phyloP scores from a whole-genome alignment of 352 stramenopile species.

The Globisporangium sylvaticum region DNA sequence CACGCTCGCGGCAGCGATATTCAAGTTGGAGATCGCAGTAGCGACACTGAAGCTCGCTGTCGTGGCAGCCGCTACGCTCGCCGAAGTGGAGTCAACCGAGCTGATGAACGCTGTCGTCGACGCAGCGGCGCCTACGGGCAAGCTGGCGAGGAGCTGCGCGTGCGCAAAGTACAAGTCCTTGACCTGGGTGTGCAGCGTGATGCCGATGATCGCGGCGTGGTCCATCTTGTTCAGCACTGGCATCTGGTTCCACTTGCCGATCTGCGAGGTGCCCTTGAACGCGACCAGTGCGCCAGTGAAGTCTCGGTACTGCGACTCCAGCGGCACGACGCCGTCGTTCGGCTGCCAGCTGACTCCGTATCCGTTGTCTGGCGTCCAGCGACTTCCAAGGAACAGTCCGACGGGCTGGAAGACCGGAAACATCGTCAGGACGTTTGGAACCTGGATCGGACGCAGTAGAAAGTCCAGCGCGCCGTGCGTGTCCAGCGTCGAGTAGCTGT shows the following conservation, averaged over 20 bases:
- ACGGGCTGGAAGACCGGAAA: slow-evolving; percentile 17
- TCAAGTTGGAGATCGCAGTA: background rate
- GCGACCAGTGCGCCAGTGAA: slow-evolving; percentile 7
- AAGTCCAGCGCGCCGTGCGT: slow-evolving; percentile 20
- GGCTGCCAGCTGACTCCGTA: slow-evolving; percentile 26
- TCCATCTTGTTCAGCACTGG: slow-evolving; percentile 19
- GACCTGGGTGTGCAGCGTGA: slow-evolving; percentile 24
- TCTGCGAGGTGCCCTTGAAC: slow-evolving; percentile 11
- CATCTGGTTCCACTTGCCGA: slow-evolving; percentile 27
- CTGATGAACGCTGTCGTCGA: background rate
- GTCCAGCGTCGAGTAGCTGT: slow-evolving; percentile 26
- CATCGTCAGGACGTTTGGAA: slow-evolving; percentile 26
- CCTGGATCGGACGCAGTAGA: slow-evolving; percentile 20
- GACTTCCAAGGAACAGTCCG: slow-evolving; percentile 21
- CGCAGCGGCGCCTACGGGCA: background rate
- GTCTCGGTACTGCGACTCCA: slow-evolving; percentile 17
- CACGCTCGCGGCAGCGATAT: background rate
- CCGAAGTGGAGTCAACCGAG: background rate
- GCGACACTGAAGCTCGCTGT: background rate
- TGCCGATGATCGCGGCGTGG: slow-evolving; percentile 24
- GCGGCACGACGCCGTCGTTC: slow-evolving; percentile 30
- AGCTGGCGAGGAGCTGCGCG: slow-evolving; percentile 13
- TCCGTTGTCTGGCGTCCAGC: slow-evolving; percentile 23
- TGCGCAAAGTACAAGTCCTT: slow-evolving; percentile 20
- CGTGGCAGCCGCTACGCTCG: background rate